These are phyloP conservation scores for Adansonia rubrostipa DNA, from an alignment of 441 rosid genomes.

Conservation along the genomic window DNA sequence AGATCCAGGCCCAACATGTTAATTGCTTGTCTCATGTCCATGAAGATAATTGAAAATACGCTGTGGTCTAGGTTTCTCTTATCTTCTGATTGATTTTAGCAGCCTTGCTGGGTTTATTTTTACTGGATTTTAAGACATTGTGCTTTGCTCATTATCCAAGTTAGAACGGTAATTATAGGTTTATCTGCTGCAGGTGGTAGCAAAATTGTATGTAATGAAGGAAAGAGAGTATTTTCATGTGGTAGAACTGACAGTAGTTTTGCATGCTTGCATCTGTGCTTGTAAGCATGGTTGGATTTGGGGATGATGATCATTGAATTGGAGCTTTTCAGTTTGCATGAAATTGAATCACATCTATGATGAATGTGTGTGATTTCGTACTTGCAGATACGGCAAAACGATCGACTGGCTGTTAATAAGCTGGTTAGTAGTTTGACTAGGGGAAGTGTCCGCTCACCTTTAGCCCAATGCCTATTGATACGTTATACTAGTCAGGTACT, in stretches of 20 bases:
- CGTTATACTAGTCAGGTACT: constrained; percentile 92
- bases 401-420: constrained; percentile 95
- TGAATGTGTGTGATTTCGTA: constrained; percentile 8
- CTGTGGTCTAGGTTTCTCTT: background rate
- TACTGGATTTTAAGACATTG: constrained; percentile 1
- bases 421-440: constrained; percentile 90
- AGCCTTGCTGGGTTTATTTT: background rate
- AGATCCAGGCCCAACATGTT: background rate
- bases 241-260: background rate
- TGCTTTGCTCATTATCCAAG: background rate
- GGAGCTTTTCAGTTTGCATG: background rate
- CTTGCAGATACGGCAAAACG: constrained; percentile 92
- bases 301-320: background rate
- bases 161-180: background rate
- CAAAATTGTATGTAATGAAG: background rate
- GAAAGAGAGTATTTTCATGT: background rate
- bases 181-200: background rate
- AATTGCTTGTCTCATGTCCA: background rate
- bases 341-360: background rate
- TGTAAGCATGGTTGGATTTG: constrained; percentile 16
- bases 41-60: background rate
- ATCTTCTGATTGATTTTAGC: background rate
- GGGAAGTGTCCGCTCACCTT: constrained; percentile 95
- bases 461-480: constrained; percentile 95
- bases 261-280: background rate